Base-by-base conservation (phyloP, 2,329 filamentous ascomycete genomes). In the Exophiala xenobiotica region DNA sequence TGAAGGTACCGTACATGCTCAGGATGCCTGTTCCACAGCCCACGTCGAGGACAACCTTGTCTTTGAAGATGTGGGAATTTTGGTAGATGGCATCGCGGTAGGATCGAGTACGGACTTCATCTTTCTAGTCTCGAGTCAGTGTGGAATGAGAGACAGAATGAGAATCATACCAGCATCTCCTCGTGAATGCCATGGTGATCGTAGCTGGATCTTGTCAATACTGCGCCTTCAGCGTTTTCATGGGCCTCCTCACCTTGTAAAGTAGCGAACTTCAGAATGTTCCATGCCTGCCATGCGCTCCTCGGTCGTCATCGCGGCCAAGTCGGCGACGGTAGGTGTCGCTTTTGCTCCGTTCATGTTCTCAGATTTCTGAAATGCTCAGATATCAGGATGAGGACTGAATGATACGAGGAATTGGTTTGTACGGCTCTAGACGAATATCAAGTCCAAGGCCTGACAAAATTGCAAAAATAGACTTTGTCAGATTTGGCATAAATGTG, bases 61-160 rank as follows among this genome's bases (percentile, higher is more conserved):
- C 87, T 77, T 89, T 90, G 78, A 93, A 92, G 22, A 93, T 76
- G 70, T 97, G 93, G 73, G 86, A 88, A 78, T 97, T 99, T 74
- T 97, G 91, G 69, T 96, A 85, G 70, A 99, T 97, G 44, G 93
- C 84, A 71, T 97, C 92, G 79, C 95, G 92, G 79, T 99, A 99
- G 56, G 90, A 95, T 70, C 85, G 83, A 51, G 93, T 99, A 63
- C 93, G 90, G 56, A 99, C 91, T 74, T 99, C 93, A 75, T 99
- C 93, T 61, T 64, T 71, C 72, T 69, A 65, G 53, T 51, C 54
- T 51, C 31, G 41, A 19, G 39, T 29, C 27, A 48, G 52, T 51
- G 23, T 40, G 35, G 39, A 42, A 29, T n/a, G 29, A 7, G 20
- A 12, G 26, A 24, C 14, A 29, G 44, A 46, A 64, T 58, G 26